Conservation (phyloP, 139 green algal genomes). For the Chlamydomonas applanata region DNA sequence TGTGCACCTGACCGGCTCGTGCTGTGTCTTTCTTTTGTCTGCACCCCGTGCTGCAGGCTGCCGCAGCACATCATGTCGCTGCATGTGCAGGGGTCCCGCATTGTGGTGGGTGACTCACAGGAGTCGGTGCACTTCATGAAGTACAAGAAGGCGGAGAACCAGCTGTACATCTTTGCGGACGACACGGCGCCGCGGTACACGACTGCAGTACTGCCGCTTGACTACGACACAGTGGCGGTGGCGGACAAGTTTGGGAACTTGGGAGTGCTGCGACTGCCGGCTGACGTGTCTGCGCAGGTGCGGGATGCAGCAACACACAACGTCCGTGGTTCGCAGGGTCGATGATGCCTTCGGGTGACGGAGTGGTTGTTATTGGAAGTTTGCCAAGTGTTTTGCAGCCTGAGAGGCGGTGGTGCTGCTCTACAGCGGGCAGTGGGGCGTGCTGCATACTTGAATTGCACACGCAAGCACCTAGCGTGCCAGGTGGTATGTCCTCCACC, state of each 20-base stretch:
- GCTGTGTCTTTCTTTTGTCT: background rate
- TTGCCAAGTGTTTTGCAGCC: no score
- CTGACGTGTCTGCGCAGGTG: constrained; percentile 83
- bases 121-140: constrained; percentile 83
- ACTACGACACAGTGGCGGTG: constrained; percentile 94
- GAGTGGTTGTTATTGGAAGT: no score
- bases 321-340: no score
- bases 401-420: no score
- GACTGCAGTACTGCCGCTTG: constrained; percentile 74
- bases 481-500: no score
- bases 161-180: constrained; percentile 94
- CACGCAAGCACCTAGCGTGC: no score
- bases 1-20: background rate
- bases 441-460: no score
- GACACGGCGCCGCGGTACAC: constrained; percentile 84
- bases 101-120: constrained; percentile 86
- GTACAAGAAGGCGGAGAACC: constrained; percentile 88
- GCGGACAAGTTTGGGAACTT: constrained; percentile 98
- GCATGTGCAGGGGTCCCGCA: constrained; percentile 65
- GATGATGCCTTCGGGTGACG: no score
- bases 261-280: constrained; percentile 78
- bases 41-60: constrained; percentile 27
- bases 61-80: constrained; percentile 76
- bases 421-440: no score
- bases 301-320: background rate